Base-by-base conservation (phyloP, 1,284 basidiomycete species). In the Takashimella koratensis region DNA sequence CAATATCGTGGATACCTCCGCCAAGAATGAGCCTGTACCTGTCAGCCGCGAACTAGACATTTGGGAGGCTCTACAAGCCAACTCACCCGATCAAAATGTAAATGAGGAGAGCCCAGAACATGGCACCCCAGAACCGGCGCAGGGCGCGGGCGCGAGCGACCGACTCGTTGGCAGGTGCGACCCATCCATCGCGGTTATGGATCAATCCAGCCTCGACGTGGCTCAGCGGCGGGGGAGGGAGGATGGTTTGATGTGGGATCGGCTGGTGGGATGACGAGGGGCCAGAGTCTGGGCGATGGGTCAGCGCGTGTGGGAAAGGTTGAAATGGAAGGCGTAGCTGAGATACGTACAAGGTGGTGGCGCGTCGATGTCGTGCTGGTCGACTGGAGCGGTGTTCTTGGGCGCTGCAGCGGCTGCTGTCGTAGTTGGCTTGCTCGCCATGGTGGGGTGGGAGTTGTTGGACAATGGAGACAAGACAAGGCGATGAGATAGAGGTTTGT, bases 61-160 rank as follows among this genome's bases (percentile, higher is more conserved):
- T 36, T 47, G 45, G 19, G 44, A 25, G 22, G 4, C 10, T 36
- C 8, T 8, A 8, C 8, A 36, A 45, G 24, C 8, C 30, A 41
- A 70, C 73, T 63, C 50, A 75, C 73, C 67, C 71, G 23, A 67
- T 40, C 5, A 66, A 40, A 22, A 73, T 60, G 62, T 66, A 75
- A 46, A 75, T 73, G n/a, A 64, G 48, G 56, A 71, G 66, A 1
- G 66, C 73, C 68, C 68, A 74, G 43, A 71, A 56, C 53, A 75
- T 58, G 2, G 73, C 67, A 16, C 60, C 56, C 62, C 69, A 73
- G 58, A 75, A 75, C 43, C 73, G 55, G 27, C 66, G 55, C n/a
- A 66, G 48, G 5, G 73, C 71, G 30, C 73, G 51, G 20, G 62
- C 51, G 39, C 59, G 53, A 4, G 71, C 73, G 4, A 71, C 23